A percentile compares a stretch with the other conserved stretches of the same genome.
Evolutionary conservation across 2,329 filamentous ascomycete species (phyloP).

Genomic region (Claviceps paspali): DNA sequence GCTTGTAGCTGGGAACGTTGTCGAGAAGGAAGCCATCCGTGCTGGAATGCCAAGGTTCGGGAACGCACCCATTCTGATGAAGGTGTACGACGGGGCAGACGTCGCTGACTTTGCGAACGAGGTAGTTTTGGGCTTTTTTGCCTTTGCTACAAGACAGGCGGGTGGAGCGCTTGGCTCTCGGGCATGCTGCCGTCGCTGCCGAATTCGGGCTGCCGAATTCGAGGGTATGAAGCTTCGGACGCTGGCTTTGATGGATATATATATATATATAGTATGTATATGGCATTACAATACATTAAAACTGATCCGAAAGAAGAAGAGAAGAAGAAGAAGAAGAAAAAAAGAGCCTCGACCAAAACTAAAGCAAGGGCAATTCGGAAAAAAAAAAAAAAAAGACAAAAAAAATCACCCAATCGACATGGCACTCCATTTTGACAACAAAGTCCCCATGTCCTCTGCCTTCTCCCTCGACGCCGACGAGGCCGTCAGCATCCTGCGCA

Average conservation of each 20-base stretch:
- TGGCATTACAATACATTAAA: no score
- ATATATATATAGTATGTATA: no score
- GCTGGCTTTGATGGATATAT: conserved; percentile 40
- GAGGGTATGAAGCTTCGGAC: conserved; percentile 47
- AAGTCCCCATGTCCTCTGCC: conserved; percentile 5
- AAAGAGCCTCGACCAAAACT: no score
- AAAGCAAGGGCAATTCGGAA: no score
- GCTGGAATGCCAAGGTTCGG: conserved; percentile 42
- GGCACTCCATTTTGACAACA: conserved; percentile 5
- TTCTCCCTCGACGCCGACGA: background rate
- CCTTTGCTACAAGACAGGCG: conserved; percentile 39
- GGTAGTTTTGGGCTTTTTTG: conserved; percentile 24
- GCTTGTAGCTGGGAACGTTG: no score
- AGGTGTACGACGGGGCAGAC: conserved; percentile 36
- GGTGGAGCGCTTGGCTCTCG: conserved; percentile 26
- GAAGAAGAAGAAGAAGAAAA: no score
- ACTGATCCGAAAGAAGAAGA: no score
- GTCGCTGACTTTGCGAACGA: no score
- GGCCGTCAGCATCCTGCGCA: conserved; percentile 5
- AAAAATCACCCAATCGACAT: conserved; percentile 4
- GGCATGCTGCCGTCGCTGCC: conserved; percentile 20
- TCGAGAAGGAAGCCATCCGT: no score
- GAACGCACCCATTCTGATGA: conserved; percentile 37
- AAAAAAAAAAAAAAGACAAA: background rate
- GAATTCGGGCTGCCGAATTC: no score